Percentiles rank a stretch among this genome's conserved stretches.
Evolutionary conservation across 331 rosid species (phyloP).

Genomic region (Saraca asoca): DNA sequence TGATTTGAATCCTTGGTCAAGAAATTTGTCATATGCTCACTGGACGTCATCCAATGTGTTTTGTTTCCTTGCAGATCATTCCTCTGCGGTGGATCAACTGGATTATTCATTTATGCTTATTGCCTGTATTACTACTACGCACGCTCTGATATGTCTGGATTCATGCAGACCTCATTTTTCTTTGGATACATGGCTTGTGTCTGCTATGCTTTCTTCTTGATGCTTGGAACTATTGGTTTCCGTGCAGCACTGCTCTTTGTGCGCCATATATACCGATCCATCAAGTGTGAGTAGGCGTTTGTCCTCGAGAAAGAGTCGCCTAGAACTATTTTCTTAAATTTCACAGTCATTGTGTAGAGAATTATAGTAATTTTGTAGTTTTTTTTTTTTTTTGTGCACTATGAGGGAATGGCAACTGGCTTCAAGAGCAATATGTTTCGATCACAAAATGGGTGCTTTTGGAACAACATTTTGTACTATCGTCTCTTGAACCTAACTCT

Average conservation of each 20-base stretch:
- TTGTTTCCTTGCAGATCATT: constrained; percentile 66
- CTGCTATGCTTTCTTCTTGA: constrained; percentile 94
- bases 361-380: constrained; percentile 54
- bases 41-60: constrained; percentile 28
- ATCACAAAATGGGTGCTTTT: constrained; percentile 45
- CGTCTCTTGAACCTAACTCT: constrained; percentile 49
- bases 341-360: constrained; percentile 63
- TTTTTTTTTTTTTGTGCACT: constrained; percentile 44
- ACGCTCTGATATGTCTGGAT: constrained; percentile 89
- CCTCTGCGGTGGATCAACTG: constrained; percentile 93
- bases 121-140: constrained; percentile 90
- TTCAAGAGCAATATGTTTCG: constrained; percentile 47
- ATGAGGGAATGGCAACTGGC: constrained; percentile 46
- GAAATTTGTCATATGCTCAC: constrained; percentile 11
- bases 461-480: constrained; percentile 53
- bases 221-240: constrained; percentile 92
- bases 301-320: constrained; percentile 30
- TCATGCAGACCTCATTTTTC: constrained; percentile 93
- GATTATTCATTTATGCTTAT: constrained; percentile 77
- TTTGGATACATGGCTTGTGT: constrained; percentile 80
- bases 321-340: constrained; percentile 55
- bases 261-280: constrained; percentile 68
- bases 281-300: constrained; percentile 78
- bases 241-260: constrained; percentile 80
- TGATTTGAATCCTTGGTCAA: neutral